Conservation (phyloP, 2,329 filamentous ascomycete species). For the Epichloe bromicola region DNA sequence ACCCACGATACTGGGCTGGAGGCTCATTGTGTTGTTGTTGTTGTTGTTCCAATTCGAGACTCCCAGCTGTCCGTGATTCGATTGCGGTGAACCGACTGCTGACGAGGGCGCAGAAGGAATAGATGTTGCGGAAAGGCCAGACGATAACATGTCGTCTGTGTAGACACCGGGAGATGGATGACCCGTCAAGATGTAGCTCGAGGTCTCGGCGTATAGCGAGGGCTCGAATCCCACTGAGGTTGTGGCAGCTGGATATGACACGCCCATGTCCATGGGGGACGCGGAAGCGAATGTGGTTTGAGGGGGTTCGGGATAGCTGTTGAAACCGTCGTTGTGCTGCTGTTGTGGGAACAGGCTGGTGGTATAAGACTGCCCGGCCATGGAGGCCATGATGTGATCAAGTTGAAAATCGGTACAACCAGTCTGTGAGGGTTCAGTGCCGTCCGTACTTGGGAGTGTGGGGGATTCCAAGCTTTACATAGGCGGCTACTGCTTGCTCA, state of each 20-base stretch:
- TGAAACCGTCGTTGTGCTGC: slow-evolving; percentile 25
- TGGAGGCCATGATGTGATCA: slow-evolving; percentile 1
- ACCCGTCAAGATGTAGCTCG: slow-evolving; percentile 31
- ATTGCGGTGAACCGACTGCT: slow-evolving; percentile 53
- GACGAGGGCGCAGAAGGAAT: slow-evolving; percentile 53
- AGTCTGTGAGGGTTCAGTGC: background rate
- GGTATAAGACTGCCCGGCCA: slow-evolving; percentile 1
- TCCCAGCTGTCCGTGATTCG: slow-evolving; percentile 43
- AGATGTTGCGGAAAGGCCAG: slow-evolving; percentile 47
- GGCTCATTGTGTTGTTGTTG: slow-evolving; percentile 34
- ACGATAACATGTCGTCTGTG: slow-evolving; percentile 39
- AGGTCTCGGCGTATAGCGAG: slow-evolving; percentile 33
- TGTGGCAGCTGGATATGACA: slow-evolving; percentile 20
- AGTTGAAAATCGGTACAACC: background rate
- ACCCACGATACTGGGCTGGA: slow-evolving; percentile 51
- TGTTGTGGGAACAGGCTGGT: slow-evolving; percentile 8
- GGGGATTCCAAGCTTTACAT: background rate
- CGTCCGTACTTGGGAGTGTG: background rate
- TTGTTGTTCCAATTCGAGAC: slow-evolving; percentile 42
- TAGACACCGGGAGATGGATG: slow-evolving; percentile 36
- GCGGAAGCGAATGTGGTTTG: slow-evolving; percentile 26
- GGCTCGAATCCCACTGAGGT: slow-evolving; percentile 30
- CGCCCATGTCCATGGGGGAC: slow-evolving; percentile 33
- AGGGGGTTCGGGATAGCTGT: slow-evolving; percentile 33
- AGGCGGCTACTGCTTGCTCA: too few relatives aligned